Evolutionary conservation across 164 flowering plant species (phyloP).

Genomic region (Stephania japonica): DNA sequence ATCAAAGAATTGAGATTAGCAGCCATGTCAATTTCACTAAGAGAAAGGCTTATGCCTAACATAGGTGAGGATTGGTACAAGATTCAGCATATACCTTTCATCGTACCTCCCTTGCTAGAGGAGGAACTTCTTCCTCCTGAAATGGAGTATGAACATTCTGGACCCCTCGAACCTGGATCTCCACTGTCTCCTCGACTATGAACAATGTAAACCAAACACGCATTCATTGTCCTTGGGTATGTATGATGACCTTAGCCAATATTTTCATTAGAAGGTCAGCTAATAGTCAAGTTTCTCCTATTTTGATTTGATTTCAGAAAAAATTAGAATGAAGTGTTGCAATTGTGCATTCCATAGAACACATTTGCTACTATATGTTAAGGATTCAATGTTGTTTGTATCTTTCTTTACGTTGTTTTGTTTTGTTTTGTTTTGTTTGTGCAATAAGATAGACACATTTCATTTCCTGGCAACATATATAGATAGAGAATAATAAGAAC

Average conservation of each 20-base stretch:
- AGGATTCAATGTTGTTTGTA: not conserved
- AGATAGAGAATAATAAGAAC: no score
- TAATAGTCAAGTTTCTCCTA: not conserved
- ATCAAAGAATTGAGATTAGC: constrained; percentile 10
- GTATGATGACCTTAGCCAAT: not conserved
- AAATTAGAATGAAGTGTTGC: not conserved
- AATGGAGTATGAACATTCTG: not conserved
- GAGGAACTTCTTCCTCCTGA: not conserved
- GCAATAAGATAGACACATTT: no score
- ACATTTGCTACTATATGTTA: not conserved
- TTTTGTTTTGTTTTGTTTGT: no score
- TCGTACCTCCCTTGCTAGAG: constrained; percentile 6
- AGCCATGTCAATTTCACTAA: constrained; percentile 14
- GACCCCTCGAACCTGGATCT: not conserved
- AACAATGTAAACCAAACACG: not conserved
- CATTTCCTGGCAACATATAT: no score
- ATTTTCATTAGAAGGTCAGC: not conserved
- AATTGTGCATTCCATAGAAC: not conserved
- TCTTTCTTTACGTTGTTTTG: no score
- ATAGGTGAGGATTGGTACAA: constrained; percentile 11
- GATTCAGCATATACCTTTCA: constrained; percentile 9
- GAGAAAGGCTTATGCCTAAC: not conserved
- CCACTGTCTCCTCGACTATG: not conserved
- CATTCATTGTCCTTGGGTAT: not conserved
- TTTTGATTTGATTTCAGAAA: not conserved